A percentile compares a stretch with the other conserved stretches of the same genome.
phyloP scores from a whole-genome alignment of 495 filamentous ascomycete species.

The Articulospora tetracladia region DNA sequence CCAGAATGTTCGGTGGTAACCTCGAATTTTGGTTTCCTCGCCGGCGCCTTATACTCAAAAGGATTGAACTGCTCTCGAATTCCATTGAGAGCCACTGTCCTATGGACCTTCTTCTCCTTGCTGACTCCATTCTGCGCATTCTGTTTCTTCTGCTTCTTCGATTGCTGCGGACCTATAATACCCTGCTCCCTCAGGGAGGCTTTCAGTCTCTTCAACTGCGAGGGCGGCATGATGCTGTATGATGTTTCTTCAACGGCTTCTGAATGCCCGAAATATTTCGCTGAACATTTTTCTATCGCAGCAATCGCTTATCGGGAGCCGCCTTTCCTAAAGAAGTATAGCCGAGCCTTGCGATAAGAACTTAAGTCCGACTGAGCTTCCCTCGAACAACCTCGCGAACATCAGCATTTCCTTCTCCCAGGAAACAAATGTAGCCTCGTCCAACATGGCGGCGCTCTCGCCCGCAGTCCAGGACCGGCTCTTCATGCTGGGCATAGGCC shows the following conservation, averaged over 20 bases:
- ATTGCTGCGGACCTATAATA: conserved; percentile 81
- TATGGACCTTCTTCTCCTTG: conserved; percentile 62
- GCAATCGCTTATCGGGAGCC: not conserved
- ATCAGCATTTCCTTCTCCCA: not conserved
- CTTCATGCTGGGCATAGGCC: conserved; percentile 34
- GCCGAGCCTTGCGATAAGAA: not conserved
- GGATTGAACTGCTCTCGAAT: conserved; percentile 97
- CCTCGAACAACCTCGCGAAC: not conserved
- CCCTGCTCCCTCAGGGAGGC: conserved; percentile 82
- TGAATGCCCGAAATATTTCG: conserved; percentile 26
- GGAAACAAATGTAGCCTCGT: conserved; percentile 16
- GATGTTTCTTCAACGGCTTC: not conserved
- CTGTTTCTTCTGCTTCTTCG: conserved; percentile 84
- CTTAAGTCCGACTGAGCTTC: not conserved
- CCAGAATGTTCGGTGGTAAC: conserved; percentile 55
- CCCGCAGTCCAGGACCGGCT: conserved; percentile 37
- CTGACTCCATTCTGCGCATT: conserved; percentile 59
- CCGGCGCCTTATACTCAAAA: conserved; percentile 80
- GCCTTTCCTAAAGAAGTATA: not conserved
- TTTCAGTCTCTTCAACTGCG: conserved; percentile 94
- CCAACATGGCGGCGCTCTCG: conserved; percentile 25
- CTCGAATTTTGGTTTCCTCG: conserved; percentile 70
- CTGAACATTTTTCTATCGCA: conserved; percentile 17
- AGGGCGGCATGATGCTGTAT: conserved; percentile 68
- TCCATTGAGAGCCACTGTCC: conserved; percentile 66